These are phyloP conservation scores for Tympanopsis confertula DNA, from an alignment of 2,329 filamentous ascomycete genomes.

Conservation along the genomic window DNA sequence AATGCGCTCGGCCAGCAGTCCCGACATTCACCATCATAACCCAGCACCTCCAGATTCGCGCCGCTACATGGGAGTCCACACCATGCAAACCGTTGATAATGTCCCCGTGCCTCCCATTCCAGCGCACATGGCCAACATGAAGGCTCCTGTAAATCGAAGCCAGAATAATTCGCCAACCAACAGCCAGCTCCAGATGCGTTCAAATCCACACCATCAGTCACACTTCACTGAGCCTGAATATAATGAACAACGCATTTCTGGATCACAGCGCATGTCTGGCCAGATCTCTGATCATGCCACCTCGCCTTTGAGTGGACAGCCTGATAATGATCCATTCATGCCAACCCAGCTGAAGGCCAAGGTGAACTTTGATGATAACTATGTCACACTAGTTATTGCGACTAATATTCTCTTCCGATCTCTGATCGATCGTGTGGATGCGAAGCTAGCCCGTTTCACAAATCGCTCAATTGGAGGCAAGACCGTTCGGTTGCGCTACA, in stretches of 20 bases:
- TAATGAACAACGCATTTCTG: constrained; percentile 23
- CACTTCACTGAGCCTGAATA: constrained; percentile 1
- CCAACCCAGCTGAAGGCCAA: constrained; percentile 59
- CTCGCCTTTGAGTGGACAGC: background rate
- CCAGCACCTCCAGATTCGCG: constrained; percentile 34
- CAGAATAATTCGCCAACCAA: constrained; percentile 52
- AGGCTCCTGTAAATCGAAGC: constrained; percentile 31
- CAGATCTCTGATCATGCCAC: constrained; percentile 22
- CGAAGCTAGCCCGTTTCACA: constrained; percentile 57
- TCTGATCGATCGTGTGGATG: constrained; percentile 63
- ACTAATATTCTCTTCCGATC: constrained; percentile 63
- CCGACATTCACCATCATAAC: constrained; percentile 44
- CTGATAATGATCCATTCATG: constrained; percentile 18
- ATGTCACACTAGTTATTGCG: constrained; percentile 61
- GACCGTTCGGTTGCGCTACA: constrained; percentile 56
- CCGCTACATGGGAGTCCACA: constrained; percentile 24
- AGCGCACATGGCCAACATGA: constrained; percentile 33
- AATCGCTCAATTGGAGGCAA: constrained; percentile 50
- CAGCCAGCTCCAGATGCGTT: constrained; percentile 32
- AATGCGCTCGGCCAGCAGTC: constrained; percentile 60
- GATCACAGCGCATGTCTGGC: constrained; percentile 35
- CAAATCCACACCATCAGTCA: constrained; percentile 23
- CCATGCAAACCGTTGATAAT: constrained; percentile 38
- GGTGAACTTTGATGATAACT: constrained; percentile 52
- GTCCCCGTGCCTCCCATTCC: constrained; percentile 34